These are phyloP conservation scores for Atalantia buxifolia DNA, from an alignment of 345 rosid species.

Conservation along the genomic window DNA sequence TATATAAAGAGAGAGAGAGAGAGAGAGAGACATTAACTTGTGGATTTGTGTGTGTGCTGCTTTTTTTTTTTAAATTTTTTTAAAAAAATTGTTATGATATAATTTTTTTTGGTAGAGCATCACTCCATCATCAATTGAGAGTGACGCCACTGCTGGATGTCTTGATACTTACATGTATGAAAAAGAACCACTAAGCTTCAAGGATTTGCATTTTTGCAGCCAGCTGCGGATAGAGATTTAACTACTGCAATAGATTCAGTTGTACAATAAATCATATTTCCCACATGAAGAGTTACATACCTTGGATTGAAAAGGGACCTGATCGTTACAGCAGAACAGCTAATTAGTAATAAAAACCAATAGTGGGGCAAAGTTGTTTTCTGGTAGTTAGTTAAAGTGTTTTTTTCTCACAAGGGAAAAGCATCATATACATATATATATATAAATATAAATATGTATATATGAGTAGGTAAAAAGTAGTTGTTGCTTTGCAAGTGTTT, in stretches of 20 bases:
- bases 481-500: conserved; percentile 47
- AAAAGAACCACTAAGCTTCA: conserved; percentile 25
- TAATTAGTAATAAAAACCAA: conserved; percentile 10
- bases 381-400: conserved; percentile 11
- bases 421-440: conserved; percentile 21
- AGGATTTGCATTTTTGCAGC: conserved; percentile 12
- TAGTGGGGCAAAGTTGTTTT: conserved; percentile 1
- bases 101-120: too few relatives aligned
- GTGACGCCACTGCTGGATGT: conserved; percentile 25
- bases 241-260: conserved; percentile 6
- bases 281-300: background rate
- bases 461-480: conserved; percentile 40
- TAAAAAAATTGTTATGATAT: background rate
- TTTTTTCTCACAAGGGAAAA: conserved; percentile 24
- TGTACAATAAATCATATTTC: background rate
- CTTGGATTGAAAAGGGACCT: conserved; percentile 16
- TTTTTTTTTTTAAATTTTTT: background rate
- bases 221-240: conserved; percentile 15
- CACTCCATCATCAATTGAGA: conserved; percentile 20
- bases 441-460: too few relatives aligned
- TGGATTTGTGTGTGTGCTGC: background rate
- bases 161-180: conserved; percentile 20
- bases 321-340: conserved; percentile 31
- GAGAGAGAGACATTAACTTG: too few relatives aligned
- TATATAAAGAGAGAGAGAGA: too few relatives aligned